Conservation (phyloP, 768 basidiomycete species). For the Tricholomella constricta region DNA sequence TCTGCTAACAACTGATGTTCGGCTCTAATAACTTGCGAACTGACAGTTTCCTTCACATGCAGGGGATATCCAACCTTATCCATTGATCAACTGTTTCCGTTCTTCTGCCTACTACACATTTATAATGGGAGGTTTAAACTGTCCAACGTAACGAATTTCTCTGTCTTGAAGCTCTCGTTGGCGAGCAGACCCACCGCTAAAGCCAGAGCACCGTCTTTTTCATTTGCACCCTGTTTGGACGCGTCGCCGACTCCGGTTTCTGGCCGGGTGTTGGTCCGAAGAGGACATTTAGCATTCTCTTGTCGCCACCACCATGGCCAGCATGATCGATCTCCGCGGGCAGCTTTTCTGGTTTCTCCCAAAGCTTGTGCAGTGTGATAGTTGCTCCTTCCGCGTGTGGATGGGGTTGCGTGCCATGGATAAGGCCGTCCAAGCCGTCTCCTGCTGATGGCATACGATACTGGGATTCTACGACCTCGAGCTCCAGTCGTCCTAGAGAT, state of each 20-base stretch:
- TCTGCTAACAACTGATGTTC: too few relatives aligned
- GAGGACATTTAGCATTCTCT: conserved; percentile 46
- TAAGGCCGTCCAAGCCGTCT: conserved; percentile 35
- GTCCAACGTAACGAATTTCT: conserved; percentile 40
- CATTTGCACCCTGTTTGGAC: conserved; percentile 46
- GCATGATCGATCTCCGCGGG: conserved; percentile 43
- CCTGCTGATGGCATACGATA: conserved; percentile 32
- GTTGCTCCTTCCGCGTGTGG: conserved; percentile 45
- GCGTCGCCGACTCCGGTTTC: conserved; percentile 42
- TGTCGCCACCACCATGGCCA: conserved; percentile 51
- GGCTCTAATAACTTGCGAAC: too few relatives aligned
- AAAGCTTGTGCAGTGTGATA: conserved; percentile 46
- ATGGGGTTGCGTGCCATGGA: conserved; percentile 38
- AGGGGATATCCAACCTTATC: too few relatives aligned
- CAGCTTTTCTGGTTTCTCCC: conserved; percentile 43
- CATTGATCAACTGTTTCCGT: too few relatives aligned
- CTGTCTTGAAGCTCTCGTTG: conserved; percentile 51
- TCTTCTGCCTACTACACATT: not conserved
- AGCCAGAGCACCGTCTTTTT: conserved; percentile 48
- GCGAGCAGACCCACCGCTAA: conserved; percentile 50
- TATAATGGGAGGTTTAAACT: conserved; percentile 30
- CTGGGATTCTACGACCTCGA: conserved; percentile 49
- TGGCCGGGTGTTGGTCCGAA: conserved; percentile 50
- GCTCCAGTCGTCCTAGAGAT: conserved; percentile 50
- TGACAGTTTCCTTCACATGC: too few relatives aligned